These are phyloP conservation scores for Globisporangium megalacanthum DNA, from an alignment of 352 stramenopile genomes.

Conservation along the genomic window DNA sequence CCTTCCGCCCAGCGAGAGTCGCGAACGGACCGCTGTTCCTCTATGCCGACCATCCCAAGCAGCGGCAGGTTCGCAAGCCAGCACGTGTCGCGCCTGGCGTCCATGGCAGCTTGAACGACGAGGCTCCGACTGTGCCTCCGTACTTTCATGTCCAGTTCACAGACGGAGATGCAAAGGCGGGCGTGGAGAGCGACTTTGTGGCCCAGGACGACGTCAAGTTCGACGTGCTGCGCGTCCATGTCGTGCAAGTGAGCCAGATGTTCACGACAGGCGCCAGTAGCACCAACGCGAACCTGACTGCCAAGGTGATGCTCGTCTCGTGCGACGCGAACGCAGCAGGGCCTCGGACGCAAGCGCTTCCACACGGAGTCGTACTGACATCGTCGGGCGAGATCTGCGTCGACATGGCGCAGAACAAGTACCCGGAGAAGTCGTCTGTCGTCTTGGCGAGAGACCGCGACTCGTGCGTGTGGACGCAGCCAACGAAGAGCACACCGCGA, in stretches of 20 bases:
- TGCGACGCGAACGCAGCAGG: constrained; percentile 23
- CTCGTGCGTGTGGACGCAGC: constrained; percentile 1
- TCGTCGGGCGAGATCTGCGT: constrained; percentile 37
- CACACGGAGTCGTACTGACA: constrained; percentile 36
- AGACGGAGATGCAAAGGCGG: constrained; percentile 13
- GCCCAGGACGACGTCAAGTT: constrained; percentile 32
- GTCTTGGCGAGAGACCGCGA: constrained; percentile 8
- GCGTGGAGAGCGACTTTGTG: constrained; percentile 16
- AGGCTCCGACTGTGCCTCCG: constrained; percentile 4
- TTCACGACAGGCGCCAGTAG: constrained; percentile 26
- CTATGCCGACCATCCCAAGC: constrained; percentile 3
- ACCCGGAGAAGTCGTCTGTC: constrained; percentile 26
- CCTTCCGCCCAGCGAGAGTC: constrained; percentile 27
- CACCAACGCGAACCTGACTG: constrained; percentile 20
- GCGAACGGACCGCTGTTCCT: constrained; percentile 11
- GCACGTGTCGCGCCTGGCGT: background rate
- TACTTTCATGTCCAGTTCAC: constrained; percentile 19
- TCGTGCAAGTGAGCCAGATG: constrained; percentile 50
- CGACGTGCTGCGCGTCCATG: constrained; percentile 34
- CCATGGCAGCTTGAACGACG: constrained; percentile 9
- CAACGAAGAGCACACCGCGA: background rate
- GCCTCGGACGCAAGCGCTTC: constrained; percentile 21
- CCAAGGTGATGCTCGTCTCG: constrained; percentile 44
- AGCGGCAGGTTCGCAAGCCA: constrained; percentile 14
- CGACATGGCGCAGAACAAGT: constrained; percentile 21